phyloP scores from a whole-genome alignment of 2,329 filamentous ascomycete genomes.

The Colletotrichum sp. region DNA sequence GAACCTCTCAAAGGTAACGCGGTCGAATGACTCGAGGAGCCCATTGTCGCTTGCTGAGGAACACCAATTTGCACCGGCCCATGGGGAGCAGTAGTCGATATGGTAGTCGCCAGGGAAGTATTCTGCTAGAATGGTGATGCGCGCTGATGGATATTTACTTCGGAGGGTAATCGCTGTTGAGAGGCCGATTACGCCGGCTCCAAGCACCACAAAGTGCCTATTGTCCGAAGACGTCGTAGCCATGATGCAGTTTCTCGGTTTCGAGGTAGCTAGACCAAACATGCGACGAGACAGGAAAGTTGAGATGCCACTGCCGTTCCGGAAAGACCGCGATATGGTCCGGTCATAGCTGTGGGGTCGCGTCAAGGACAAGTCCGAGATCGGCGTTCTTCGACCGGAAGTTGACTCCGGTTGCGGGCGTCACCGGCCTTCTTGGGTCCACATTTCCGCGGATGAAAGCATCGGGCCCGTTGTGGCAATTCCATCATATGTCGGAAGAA shows the following conservation, averaged over 20 bases:
- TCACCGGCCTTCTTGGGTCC: not conserved
- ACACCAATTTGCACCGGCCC: conserved; percentile 80
- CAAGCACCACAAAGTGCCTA: conserved; percentile 59
- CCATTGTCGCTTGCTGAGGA: conserved; percentile 63
- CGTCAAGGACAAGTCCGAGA: not conserved
- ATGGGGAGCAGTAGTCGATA: conserved; percentile 88
- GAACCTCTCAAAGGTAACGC: conserved; percentile 24
- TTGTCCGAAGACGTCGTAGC: not conserved
- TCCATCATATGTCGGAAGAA: not conserved
- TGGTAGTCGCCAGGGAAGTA: conserved; percentile 95
- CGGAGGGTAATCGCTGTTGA: conserved; percentile 74
- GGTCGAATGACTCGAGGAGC: conserved; percentile 19
- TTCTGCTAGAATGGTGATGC: conserved; percentile 76
- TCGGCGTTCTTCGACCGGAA: not conserved
- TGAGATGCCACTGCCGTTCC: not conserved
- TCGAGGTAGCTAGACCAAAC: not conserved
- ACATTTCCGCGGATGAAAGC: not conserved
- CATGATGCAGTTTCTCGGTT: not conserved
- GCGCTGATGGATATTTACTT: not conserved
- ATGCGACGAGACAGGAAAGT: not conserved
- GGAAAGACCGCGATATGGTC: not conserved
- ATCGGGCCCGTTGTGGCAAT: not conserved
- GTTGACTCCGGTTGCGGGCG: not conserved
- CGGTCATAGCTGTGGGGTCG: not conserved
- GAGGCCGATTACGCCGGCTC: conserved; percentile 73